phyloP scores from a whole-genome alignment of 768 basidiomycete genomes.

The Russula brevipes region DNA sequence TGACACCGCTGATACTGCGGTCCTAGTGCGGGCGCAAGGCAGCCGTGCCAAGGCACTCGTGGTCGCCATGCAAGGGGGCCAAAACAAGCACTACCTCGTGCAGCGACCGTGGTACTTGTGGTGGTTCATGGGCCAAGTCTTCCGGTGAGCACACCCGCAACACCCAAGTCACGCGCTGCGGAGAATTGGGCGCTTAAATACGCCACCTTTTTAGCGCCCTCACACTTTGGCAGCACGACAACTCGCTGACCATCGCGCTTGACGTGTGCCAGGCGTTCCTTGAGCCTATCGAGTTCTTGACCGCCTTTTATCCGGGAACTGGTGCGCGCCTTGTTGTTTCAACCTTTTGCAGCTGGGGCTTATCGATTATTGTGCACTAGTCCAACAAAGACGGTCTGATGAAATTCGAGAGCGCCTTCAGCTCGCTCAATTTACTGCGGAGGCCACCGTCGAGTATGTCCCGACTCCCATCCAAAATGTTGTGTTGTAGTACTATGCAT shows the following conservation, averaged over 20 bases:
- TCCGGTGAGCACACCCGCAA: slow-evolving; percentile 36
- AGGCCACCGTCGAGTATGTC: slow-evolving; percentile 2
- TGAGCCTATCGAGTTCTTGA: slow-evolving; percentile 34
- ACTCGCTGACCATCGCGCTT: slow-evolving; percentile 51
- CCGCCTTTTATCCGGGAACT: slow-evolving; percentile 14
- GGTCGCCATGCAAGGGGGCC: slow-evolving; percentile 48
- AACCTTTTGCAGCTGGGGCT: not conserved
- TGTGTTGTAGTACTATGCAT: not conserved
- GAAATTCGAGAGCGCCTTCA: slow-evolving; percentile 13
- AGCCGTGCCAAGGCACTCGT: slow-evolving; percentile 50
- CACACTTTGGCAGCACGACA: slow-evolving; percentile 52
- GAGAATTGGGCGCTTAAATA: not conserved
- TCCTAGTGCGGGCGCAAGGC: slow-evolving; percentile 26
- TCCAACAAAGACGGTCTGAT: slow-evolving; percentile 1
- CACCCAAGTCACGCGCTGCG: not conserved
- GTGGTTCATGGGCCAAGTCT: slow-evolving; percentile 70
- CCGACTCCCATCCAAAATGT: slow-evolving; percentile 2
- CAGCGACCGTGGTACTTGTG: slow-evolving; percentile 60
- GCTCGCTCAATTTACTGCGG: not conserved
- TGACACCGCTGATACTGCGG: not conserved
- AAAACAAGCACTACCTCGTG: slow-evolving; percentile 40
- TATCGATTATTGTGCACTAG: not conserved
- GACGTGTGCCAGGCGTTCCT: slow-evolving; percentile 55
- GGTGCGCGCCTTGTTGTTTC: slow-evolving; percentile 6
- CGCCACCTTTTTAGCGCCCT: slow-evolving; percentile 38